Conservation (phyloP, 345 rosid species). For the Cardamine chenopodiifolia region DNA sequence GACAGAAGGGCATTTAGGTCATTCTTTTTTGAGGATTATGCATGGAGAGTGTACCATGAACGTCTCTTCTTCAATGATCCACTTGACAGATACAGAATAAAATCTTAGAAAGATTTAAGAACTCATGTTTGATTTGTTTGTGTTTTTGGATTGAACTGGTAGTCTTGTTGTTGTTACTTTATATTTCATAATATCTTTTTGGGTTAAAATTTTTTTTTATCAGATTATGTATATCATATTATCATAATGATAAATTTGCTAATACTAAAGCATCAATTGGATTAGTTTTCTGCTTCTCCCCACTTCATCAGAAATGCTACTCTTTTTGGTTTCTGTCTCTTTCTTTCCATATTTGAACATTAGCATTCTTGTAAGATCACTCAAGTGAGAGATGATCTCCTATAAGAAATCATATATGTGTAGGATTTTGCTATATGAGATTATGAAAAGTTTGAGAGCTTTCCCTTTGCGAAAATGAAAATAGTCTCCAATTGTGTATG, state of each 20-base stretch:
- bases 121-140: slow-evolving; percentile 12
- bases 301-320: background rate
- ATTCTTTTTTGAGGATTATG: slow-evolving; percentile 75
- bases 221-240: too few relatives aligned
- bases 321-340: too few relatives aligned
- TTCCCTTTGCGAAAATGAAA: background rate
- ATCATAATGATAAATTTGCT: too few relatives aligned
- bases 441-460: background rate
- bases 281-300: too few relatives aligned
- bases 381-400: too few relatives aligned
- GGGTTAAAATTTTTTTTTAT: too few relatives aligned
- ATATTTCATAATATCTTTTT: background rate
- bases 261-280: too few relatives aligned
- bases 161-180: background rate
- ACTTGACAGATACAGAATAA: slow-evolving; percentile 58
- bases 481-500: background rate
- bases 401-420: background rate
- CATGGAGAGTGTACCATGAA: slow-evolving; percentile 76
- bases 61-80: slow-evolving; percentile 71
- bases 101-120: slow-evolving; percentile 5
- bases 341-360: too few relatives aligned
- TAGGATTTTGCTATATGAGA: background rate
- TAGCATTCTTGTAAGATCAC: too few relatives aligned
- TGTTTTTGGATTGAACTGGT: background rate
- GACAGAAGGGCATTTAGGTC: slow-evolving; percentile 46